Evolutionary conservation across 2,329 filamentous ascomycete species (phyloP).

Genomic region (Alternaria rosae): DNA sequence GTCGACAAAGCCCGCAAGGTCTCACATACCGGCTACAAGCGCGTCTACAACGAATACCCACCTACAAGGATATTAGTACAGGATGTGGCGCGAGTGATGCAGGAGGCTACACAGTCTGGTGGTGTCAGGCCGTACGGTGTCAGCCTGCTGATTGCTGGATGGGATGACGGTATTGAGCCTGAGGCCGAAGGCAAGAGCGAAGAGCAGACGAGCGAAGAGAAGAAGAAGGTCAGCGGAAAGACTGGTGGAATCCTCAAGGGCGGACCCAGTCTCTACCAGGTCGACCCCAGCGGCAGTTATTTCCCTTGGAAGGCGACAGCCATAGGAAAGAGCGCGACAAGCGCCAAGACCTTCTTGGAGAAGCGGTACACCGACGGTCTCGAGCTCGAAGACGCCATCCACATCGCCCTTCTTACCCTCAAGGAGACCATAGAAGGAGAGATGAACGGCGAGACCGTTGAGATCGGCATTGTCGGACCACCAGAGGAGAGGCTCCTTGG

Average conservation of each 20-base stretch:
- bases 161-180: conserved; percentile 95
- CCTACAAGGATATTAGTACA: conserved; percentile 98
- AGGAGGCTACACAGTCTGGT: conserved; percentile 97
- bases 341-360: conserved; percentile 98
- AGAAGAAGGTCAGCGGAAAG: conserved; percentile 80
- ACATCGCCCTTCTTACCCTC: conserved; percentile 94
- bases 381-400: conserved; percentile 96
- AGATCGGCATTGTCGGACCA: conserved; percentile 96
- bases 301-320: conserved; percentile 99
- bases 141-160: conserved; percentile 92
- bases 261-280: conserved; percentile 96
- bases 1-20: conserved; percentile 98
- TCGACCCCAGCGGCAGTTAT: conserved; percentile 98
- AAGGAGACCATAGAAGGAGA: conserved; percentile 99
- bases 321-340: conserved; percentile 97
- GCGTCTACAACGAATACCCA: conserved; percentile 99
- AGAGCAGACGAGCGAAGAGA: conserved; percentile 62
- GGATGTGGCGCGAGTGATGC: conserved; percentile 96
- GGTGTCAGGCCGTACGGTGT: conserved; percentile 98
- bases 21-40: conserved; percentile 98
- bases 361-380: conserved; percentile 98
- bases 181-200: conserved; percentile 72
- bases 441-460: conserved; percentile 98
- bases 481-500: conserved; percentile 93
- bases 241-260: conserved; percentile 96